Base-by-base conservation (phyloP, 108 stramenopile species). In the Cylindrotheca fusiformis region DNA sequence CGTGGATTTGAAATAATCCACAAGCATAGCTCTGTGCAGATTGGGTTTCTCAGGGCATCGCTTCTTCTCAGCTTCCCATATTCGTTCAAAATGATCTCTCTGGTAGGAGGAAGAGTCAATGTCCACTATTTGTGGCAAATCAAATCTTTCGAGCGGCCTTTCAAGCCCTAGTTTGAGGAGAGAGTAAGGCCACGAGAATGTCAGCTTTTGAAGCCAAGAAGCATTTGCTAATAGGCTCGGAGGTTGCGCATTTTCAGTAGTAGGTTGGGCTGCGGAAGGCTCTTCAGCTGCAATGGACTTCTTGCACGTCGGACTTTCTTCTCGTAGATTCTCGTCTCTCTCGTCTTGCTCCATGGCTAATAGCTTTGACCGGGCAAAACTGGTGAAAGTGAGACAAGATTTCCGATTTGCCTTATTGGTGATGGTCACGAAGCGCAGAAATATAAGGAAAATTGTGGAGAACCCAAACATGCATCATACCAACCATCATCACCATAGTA, bases 151-250 rank as follows among this genome's bases (percentile, higher is more conserved):
- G 12, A 88, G 69, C 4, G 86, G 78, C 45, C 77, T 67, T 54
- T 68, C 31, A 23, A 80, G 50, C 21, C 86, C 86, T n/a, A 77
- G 60, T 58, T 79, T 65, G 17, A 87, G 65, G 19, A 84, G 46
- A 2, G 73, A 65, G 51, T 72, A 82, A 2, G 83, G 75, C 84
- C 84, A 86, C 18, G 14, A 32, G 58, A 86, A 86, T 48, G 75
- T 49, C 3, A 82, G 26, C 53, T 69, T 73, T 8, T 80, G 80
- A 18, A 82, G 17, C 24, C 64, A 36, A 8, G 78, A 74, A 1
- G 84, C 84, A 29, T 55, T 51, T 27, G 29, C 52, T 25, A 71
- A 48, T 20, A 77, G 68, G 75, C 69, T 78, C 20, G 69, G 69
- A 10, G 72, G 61, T 8, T 57, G 70, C 1, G 4, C 31, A 14